A percentile compares a stretch with the other conserved stretches of the same genome.
phyloP scores from a whole-genome alignment of 371 early-diverging fungal species.

The Apophysomyces sp. region DNA sequence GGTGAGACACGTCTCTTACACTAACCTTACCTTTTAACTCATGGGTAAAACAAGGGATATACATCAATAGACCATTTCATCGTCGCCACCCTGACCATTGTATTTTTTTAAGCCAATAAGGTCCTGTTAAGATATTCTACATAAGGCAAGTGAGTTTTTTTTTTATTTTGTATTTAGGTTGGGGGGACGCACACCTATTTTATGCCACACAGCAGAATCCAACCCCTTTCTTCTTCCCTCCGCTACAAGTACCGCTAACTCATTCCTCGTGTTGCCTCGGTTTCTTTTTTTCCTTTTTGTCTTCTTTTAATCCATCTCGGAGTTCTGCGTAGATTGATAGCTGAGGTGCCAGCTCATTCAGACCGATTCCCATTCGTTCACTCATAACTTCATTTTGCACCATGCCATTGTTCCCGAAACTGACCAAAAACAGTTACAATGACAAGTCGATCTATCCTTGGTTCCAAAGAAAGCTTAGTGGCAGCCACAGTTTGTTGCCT shows the following conservation, averaged over 20 bases:
- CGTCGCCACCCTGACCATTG: neutral
- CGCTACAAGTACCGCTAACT: neutral
- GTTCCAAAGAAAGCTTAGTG: neutral
- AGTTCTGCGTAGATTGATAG: neutral
- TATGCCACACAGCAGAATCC: neutral
- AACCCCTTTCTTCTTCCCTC: neutral
- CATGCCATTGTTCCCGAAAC: neutral
- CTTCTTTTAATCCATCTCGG: neutral
- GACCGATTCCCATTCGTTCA: neutral
- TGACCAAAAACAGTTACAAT: neutral
- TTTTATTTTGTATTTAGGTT: neutral
- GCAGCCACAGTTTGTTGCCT: neutral
- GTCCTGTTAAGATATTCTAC: neutral
- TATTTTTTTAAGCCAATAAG: neutral
- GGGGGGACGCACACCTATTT: neutral
- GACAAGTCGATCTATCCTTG: constrained; percentile 1
- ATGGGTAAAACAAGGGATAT: too few species aligned
- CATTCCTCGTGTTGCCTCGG: neutral
- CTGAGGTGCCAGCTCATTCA: neutral
- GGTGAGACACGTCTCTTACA: too few species aligned
- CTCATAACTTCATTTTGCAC: neutral
- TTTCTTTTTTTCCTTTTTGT: neutral
- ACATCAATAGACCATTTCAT: too few species aligned
- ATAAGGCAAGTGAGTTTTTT: neutral
- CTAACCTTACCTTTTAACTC: too few species aligned